phyloP scores from a whole-genome alignment of 768 basidiomycete species.

The Porpolomopsis calyptriformis region DNA sequence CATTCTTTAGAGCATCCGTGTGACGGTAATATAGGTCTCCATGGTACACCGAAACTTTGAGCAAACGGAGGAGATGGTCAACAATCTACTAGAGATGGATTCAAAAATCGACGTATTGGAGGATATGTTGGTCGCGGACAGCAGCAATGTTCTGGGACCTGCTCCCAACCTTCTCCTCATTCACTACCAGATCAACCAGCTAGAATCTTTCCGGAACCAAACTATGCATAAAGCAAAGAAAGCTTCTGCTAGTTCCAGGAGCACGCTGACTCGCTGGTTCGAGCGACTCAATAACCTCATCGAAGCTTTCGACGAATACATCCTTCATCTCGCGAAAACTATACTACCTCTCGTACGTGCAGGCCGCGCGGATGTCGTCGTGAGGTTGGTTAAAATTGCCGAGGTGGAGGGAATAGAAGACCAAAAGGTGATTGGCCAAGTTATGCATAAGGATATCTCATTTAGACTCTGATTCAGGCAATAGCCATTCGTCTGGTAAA shows the following conservation, averaged over 20 bases:
- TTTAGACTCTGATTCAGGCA: constrained; percentile 40
- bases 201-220: constrained; percentile 90
- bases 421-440: constrained; percentile 58
- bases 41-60: constrained; percentile 92
- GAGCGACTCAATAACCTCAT: constrained; percentile 76
- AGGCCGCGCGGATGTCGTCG: constrained; percentile 77
- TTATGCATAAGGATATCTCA: background rate
- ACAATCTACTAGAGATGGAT: constrained; percentile 88
- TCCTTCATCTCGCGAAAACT: constrained; percentile 65
- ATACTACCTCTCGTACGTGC: constrained; percentile 70
- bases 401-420: constrained; percentile 91
- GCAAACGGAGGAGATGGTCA: constrained; percentile 91
- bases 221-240: constrained; percentile 91
- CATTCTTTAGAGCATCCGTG: background rate
- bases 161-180: constrained; percentile 82
- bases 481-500: constrained; percentile 90
- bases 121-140: constrained; percentile 65
- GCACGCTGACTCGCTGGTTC: constrained; percentile 69
- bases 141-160: constrained; percentile 70
- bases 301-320: constrained; percentile 75
- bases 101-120: constrained; percentile 71
- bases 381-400: constrained; percentile 85
- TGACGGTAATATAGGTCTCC: constrained; percentile 58
- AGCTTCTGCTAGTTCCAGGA: constrained; percentile 53
- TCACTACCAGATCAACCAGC: constrained; percentile 84